Base-by-base conservation (phyloP, 2,329 filamentous ascomycete genomes). In the Phaeosphaeriaceae sp. region DNA sequence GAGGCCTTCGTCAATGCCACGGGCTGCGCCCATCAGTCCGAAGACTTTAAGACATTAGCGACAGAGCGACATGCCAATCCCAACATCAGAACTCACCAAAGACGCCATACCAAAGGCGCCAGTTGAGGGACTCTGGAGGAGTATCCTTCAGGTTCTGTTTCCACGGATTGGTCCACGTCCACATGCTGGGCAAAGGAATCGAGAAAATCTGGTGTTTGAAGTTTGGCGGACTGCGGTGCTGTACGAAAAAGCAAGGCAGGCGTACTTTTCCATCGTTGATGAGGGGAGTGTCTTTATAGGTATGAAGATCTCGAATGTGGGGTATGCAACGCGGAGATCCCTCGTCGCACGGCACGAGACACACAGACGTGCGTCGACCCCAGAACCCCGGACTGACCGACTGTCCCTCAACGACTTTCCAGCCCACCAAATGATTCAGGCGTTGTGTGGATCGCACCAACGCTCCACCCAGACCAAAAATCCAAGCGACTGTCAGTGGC, bases 1-100 rank as follows among this genome's bases (percentile, higher is more conserved):
- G 58, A 94, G 83, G 59, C 91, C 91, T 76, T 94, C 91, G 62
- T 94, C 91, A n/a, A 93, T 78, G 67, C 91, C 91, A 57, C 91
- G 85, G 42, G 90, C 90, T 2, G 91, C 90, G 54, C 91, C 91
- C 77, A 93, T 87, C 36, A 94, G 84, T 48, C 88, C 88, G 62
- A 92, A 92, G 4, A 78, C 75, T 78, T 42, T 3, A 6, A 1
- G 20, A 13, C 33, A 48, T 72, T 20, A 72, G 63, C 21, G 2
- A 1, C 25, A 13, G 17, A 22, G 21, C 7, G 5, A 45, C 2
- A 9, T 22, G 42, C 19, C 7, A 45, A 9, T 4, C 10, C 40
- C 10, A 27, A 21, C 0, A 33, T 6, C 31, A 7, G 13, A 1
- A 33, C 73, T 56, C 65, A 77, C 75, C 75, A 49, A 91, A 72